phyloP scores from a whole-genome alignment of 2,329 filamentous ascomycete species.

The Botryotinia convoluta region DNA sequence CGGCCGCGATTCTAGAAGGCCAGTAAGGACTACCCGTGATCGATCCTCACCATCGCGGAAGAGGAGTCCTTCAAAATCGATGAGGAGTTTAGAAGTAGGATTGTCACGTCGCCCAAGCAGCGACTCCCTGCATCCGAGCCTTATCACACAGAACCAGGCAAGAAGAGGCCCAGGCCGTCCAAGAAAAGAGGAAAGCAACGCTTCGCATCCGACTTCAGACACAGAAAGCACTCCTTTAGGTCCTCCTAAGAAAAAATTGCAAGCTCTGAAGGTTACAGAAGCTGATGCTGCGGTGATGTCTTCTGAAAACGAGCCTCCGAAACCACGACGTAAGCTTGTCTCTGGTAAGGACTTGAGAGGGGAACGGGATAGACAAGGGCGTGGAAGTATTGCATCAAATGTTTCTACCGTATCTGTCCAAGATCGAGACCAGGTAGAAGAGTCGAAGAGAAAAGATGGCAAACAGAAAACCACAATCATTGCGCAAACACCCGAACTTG shows the following conservation, averaged over 20 bases:
- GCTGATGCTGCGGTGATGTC: constrained; percentile 52
- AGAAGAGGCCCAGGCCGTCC: constrained; percentile 51
- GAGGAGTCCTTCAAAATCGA: constrained; percentile 30
- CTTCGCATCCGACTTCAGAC: constrained; percentile 30
- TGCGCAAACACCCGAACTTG: constrained; percentile 20
- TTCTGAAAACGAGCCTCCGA: constrained; percentile 47
- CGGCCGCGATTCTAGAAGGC: constrained; percentile 32
- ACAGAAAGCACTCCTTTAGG: constrained; percentile 33
- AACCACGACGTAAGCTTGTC: constrained; percentile 61
- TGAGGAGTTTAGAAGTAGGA: constrained; percentile 29
- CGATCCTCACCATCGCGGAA: constrained; percentile 32
- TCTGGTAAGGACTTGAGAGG: constrained; percentile 61
- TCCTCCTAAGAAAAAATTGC: constrained; percentile 48
- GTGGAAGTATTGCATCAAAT: constrained; percentile 57
- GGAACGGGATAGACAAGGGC: constrained; percentile 50
- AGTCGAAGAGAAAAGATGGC: constrained; percentile 53
- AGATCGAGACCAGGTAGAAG: constrained; percentile 45
- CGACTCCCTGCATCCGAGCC: constrained; percentile 25
- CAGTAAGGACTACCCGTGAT: constrained; percentile 28
- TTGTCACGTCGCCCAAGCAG: constrained; percentile 26
- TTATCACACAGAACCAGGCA: constrained; percentile 26
- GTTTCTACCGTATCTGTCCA: constrained; percentile 50
- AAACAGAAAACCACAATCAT: constrained; percentile 30
- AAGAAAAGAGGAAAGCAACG: constrained; percentile 48
- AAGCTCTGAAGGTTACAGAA: constrained; percentile 51